phyloP scores from a whole-genome alignment of 2,329 filamentous ascomycete species.

The Kalmusia sp. region DNA sequence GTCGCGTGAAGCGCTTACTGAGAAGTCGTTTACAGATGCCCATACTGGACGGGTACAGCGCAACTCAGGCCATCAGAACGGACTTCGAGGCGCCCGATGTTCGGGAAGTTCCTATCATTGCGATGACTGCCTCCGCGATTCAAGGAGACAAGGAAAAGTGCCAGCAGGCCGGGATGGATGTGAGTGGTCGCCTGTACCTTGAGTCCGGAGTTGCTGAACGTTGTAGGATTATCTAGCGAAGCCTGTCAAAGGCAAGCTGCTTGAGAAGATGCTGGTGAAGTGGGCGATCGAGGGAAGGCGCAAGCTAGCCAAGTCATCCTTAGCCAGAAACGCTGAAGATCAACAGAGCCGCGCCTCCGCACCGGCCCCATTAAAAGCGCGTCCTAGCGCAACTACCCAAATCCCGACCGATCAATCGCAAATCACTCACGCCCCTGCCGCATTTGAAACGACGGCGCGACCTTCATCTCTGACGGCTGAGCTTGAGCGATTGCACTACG shows the following conservation, averaged over 20 bases:
- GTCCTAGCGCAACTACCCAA: slow-evolving; percentile 26
- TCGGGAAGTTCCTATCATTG: slow-evolving; percentile 73
- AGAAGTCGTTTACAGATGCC: slow-evolving; percentile 50
- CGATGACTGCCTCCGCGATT: slow-evolving; percentile 83
- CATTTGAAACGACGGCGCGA: slow-evolving; percentile 46
- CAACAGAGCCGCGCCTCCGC: slow-evolving; percentile 25
- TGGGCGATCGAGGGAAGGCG: slow-evolving; percentile 63
- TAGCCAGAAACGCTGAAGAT: slow-evolving; percentile 36
- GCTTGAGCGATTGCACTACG: slow-evolving; percentile 47
- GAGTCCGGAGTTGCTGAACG: slow-evolving; percentile 25
- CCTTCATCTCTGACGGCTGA: slow-evolving; percentile 34
- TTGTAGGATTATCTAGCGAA: slow-evolving; percentile 44
- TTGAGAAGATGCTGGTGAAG: slow-evolving; percentile 70
- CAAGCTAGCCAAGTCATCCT: slow-evolving; percentile 36
- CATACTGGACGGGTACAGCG: slow-evolving; percentile 69
- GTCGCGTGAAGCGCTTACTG: slow-evolving; percentile 20
- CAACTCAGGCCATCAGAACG: slow-evolving; percentile 67
- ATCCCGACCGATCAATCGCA: slow-evolving; percentile 33
- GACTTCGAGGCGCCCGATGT: slow-evolving; percentile 68
- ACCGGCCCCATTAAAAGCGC: slow-evolving; percentile 21
- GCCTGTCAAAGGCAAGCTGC: slow-evolving; percentile 71
- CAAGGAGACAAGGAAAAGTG: slow-evolving; percentile 80
- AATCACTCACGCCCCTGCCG: slow-evolving; percentile 30
- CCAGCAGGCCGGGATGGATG: slow-evolving; percentile 75
- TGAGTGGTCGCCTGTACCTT: slow-evolving; percentile 27